Conservation (phyloP, 306 rosid species). For the Trichosanthes cucumerina region DNA sequence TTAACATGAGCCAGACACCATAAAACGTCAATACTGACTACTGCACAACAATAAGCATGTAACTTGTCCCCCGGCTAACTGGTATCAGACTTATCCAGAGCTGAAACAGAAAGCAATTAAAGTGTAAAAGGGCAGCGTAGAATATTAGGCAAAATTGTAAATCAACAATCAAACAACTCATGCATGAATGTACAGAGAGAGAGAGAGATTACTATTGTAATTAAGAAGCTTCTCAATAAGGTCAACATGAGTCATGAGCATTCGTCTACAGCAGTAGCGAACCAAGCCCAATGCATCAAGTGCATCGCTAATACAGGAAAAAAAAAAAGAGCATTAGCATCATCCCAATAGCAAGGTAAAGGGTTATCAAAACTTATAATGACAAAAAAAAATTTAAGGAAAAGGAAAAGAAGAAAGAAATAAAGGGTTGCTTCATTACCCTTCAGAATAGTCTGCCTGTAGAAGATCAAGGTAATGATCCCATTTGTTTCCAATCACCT, state of each 20-base stretch:
- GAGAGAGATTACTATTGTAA: slow-evolving; percentile 54
- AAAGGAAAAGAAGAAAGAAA: background rate
- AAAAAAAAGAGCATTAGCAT: slow-evolving; percentile 10
- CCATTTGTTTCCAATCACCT: slow-evolving; percentile 98
- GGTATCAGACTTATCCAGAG: slow-evolving; percentile 56
- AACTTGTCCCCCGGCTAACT: slow-evolving; percentile 31
- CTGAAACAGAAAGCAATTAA: slow-evolving; percentile 24
- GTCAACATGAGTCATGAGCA: slow-evolving; percentile 98
- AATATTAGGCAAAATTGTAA: background rate
- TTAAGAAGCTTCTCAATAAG: slow-evolving; percentile 94
- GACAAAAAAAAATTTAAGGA: background rate
- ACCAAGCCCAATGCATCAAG: slow-evolving; percentile 86
- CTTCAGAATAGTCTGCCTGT: slow-evolving; percentile 83
- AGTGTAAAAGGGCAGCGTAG: slow-evolving; percentile 6
- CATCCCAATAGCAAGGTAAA: background rate
- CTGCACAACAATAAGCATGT: background rate
- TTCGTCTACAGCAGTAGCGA: slow-evolving; percentile 86
- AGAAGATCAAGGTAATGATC: slow-evolving; percentile 81
- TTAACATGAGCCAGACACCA: background rate
- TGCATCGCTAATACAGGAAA: slow-evolving; percentile 54
- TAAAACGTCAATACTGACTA: background rate
- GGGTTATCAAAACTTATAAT: background rate
- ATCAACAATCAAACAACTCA: background rate
- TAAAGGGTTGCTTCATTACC: slow-evolving; percentile 27
- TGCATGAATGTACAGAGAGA: background rate